phyloP scores from a whole-genome alignment of 345 rosid genomes.

The Ailanthus altissimus region DNA sequence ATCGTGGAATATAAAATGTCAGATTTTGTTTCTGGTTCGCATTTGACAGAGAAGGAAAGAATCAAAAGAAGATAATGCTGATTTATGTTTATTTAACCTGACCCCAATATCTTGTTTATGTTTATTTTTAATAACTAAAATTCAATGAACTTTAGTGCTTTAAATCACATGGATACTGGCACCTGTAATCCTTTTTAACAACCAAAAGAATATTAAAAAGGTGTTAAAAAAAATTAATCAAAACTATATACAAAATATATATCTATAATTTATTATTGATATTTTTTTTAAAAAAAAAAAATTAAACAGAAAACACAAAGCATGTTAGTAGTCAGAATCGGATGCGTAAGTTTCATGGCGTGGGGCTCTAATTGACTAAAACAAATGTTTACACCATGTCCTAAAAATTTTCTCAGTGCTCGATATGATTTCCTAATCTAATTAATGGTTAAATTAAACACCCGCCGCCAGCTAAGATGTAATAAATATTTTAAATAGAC shows the following conservation, averaged over 20 bases:
- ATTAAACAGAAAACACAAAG: slow-evolving; percentile 9
- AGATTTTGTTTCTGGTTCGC: slow-evolving; percentile 32
- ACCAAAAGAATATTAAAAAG: slow-evolving; percentile 17
- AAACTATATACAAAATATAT: not conserved
- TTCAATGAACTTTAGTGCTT: slow-evolving; percentile 11
- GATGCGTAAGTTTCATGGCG: slow-evolving; percentile 28
- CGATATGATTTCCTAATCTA: slow-evolving; percentile 50
- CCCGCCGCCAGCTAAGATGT: slow-evolving; percentile 1
- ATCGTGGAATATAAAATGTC: too few species aligned
- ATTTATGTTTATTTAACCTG: not conserved
- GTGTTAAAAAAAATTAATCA: too few species aligned
- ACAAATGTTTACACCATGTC: slow-evolving; percentile 46
- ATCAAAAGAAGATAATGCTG: not conserved
- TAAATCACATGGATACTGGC: slow-evolving; percentile 15
- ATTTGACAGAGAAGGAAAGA: not conserved
- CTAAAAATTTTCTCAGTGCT: slow-evolving; percentile 68
- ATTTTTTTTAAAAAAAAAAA: too few species aligned
- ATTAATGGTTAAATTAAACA: slow-evolving; percentile 19
- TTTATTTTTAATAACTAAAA: not conserved
- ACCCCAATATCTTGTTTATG: not conserved
- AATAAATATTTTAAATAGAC: slow-evolving; percentile 6
- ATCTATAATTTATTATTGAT: not conserved
- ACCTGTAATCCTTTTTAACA: slow-evolving; percentile 10
- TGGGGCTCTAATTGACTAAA: slow-evolving; percentile 34
- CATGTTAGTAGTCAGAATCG: not conserved